Percentiles rank a stretch among this genome's conserved stretches.
phyloP scores from a whole-genome alignment of 2,329 filamentous ascomycete genomes.

The Fonsecaea monophora region DNA sequence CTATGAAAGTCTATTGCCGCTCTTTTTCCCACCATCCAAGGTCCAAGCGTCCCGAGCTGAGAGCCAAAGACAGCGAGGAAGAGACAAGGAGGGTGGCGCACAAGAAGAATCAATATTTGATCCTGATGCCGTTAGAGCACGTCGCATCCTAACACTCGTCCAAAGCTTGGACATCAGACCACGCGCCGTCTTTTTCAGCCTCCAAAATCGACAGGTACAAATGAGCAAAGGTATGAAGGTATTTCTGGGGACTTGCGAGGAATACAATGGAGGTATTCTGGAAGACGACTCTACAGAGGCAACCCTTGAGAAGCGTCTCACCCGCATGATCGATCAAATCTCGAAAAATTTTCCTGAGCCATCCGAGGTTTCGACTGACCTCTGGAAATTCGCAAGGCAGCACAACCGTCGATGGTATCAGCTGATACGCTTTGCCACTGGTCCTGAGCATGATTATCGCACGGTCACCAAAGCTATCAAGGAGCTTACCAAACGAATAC shows the following conservation, averaged over 20 bases:
- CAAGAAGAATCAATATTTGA: constrained; percentile 48
- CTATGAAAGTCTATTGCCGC: constrained; percentile 85
- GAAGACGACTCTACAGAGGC: constrained; percentile 71
- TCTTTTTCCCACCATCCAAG: constrained; percentile 80
- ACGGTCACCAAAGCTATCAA: constrained; percentile 89
- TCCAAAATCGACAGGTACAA: constrained; percentile 78
- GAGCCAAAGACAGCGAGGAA: constrained; percentile 60
- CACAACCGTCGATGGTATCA: constrained; percentile 91
- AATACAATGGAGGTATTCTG: constrained; percentile 85
- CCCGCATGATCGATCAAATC: constrained; percentile 74
- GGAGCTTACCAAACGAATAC: constrained; percentile 82
- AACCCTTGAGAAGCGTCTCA: constrained; percentile 71
- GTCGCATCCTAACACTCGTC: constrained; percentile 82
- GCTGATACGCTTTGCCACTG: constrained; percentile 83
- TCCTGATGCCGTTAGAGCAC: constrained; percentile 72
- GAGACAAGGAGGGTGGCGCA: constrained; percentile 47
- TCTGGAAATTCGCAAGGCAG: constrained; percentile 88
- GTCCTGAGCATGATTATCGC: constrained; percentile 86
- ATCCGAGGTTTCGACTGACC: constrained; percentile 72
- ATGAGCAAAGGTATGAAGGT: constrained; percentile 75
- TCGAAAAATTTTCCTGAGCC: constrained; percentile 78
- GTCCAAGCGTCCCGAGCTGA: constrained; percentile 52
- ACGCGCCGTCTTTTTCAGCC: constrained; percentile 85
- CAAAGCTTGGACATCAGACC: constrained; percentile 78
- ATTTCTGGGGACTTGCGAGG: constrained; percentile 85